Conservation (phyloP, 2,329 filamentous ascomycete species). For the Trichoderma gracile region DNA sequence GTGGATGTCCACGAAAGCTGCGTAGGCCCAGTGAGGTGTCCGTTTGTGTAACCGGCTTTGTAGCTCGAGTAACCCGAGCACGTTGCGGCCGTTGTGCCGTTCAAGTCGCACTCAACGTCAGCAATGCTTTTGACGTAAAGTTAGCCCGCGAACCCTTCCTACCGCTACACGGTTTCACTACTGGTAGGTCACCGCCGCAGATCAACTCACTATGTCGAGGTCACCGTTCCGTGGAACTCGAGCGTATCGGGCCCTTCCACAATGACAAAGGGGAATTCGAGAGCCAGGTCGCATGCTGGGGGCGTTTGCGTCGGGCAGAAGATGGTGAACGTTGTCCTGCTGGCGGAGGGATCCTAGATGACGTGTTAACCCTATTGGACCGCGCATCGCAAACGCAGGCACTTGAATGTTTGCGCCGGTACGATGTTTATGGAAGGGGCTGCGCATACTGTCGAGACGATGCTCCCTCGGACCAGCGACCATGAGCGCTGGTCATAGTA, state of each 20-base stretch:
- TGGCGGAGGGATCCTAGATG: slow-evolving; percentile 39
- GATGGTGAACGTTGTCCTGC: slow-evolving; percentile 50
- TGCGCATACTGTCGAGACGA: slow-evolving; percentile 44
- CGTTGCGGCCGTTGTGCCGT: slow-evolving; percentile 46
- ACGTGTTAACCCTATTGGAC: slow-evolving; percentile 3
- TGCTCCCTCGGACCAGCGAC: slow-evolving; percentile 48
- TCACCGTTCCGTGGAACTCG: slow-evolving; percentile 46
- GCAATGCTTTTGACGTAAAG: slow-evolving; percentile 44
- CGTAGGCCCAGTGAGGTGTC: slow-evolving; percentile 45
- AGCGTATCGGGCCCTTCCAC: slow-evolving; percentile 49
- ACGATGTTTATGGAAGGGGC: too few relatives aligned
- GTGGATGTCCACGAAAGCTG: slow-evolving; percentile 49
- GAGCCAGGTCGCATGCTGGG: slow-evolving; percentile 46
- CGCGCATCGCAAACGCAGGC: background rate
- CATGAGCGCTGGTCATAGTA: slow-evolving; percentile 46
- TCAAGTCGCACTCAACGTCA: slow-evolving; percentile 46
- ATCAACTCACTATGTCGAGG: slow-evolving; percentile 45
- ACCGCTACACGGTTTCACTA: background rate
- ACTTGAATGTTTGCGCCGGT: background rate
- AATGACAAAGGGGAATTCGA: slow-evolving; percentile 50
- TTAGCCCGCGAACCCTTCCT: slow-evolving; percentile 9
- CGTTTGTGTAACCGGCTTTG: slow-evolving; percentile 42
- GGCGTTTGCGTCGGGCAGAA: slow-evolving; percentile 49
- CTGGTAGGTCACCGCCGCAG: background rate
- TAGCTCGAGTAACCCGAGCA: slow-evolving; percentile 53